Evolutionary conservation across 2,329 filamentous ascomycete genomes (phyloP).

Genomic region (Dactylellina haptotyla): DNA sequence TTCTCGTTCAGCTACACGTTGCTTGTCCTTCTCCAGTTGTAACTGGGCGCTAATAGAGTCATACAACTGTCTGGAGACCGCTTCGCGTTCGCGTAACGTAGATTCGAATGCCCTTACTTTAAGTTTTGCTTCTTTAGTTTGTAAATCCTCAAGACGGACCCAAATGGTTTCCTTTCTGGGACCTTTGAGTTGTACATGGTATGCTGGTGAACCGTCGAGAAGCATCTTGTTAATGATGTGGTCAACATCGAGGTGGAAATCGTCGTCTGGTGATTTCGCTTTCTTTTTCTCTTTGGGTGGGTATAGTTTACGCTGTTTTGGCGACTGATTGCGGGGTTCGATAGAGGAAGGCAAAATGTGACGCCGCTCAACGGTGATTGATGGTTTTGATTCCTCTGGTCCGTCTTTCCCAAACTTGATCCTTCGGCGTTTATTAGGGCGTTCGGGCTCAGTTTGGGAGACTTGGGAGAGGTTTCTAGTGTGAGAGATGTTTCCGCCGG

Average conservation of each 20-base stretch:
- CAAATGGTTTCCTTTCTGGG: slow-evolving; percentile 18
- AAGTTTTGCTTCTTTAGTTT: slow-evolving; percentile 8
- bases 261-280: neutral
- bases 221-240: slow-evolving; percentile 38
- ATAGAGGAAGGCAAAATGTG: too few relatives aligned
- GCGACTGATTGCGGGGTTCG: neutral
- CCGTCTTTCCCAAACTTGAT: slow-evolving; percentile 21
- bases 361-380: too few relatives aligned
- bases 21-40: slow-evolving; percentile 33
- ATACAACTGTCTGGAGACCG: neutral
- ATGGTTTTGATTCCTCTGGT: too few relatives aligned
- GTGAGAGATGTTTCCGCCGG: slow-evolving; percentile 32
- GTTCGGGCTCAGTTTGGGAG: slow-evolving; percentile 7
- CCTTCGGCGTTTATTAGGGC: slow-evolving; percentile 48
- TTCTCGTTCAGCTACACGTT: slow-evolving; percentile 35
- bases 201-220: slow-evolving; percentile 42
- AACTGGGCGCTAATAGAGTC: slow-evolving; percentile 32
- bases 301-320: neutral
- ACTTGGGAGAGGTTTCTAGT: slow-evolving; percentile 17
- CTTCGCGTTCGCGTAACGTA: slow-evolving; percentile 16
- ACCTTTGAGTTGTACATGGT: slow-evolving; percentile 18
- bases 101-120: slow-evolving; percentile 39
- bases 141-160: slow-evolving; percentile 38
- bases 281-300: neutral
- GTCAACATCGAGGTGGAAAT: slow-evolving; percentile 15